Conservation (phyloP, 176 grass and related monocot genomes). For the Carex kokanica region DNA sequence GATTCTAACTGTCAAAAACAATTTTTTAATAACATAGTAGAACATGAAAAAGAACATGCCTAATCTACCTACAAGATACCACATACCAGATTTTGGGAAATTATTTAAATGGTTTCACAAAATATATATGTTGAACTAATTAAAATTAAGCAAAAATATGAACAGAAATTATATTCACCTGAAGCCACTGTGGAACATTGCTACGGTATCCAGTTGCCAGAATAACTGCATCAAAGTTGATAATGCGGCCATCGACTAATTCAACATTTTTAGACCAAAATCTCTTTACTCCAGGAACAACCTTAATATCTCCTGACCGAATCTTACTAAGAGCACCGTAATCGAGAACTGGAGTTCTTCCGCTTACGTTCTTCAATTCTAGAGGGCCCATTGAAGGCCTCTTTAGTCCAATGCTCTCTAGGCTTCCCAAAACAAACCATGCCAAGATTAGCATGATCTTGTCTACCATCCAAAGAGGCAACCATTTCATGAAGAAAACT, state of each 20-base stretch:
- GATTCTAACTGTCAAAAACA: conserved; percentile 34
- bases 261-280: conserved; percentile 43
- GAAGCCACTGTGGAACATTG: conserved; percentile 76
- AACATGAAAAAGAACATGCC: conserved; percentile 27
- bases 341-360: conserved; percentile 75
- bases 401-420: conserved; percentile 49
- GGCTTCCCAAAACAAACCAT: conserved; percentile 55
- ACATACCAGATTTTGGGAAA: conserved; percentile 8
- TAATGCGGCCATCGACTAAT: conserved; percentile 44
- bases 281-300: conserved; percentile 42
- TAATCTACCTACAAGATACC: conserved; percentile 13
- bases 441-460: conserved; percentile 55
- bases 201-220: conserved; percentile 79
- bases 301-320: conserved; percentile 47
- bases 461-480: conserved; percentile 80
- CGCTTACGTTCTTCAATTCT: conserved; percentile 56
- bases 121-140: background rate
- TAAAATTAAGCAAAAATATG: background rate
- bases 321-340: conserved; percentile 51
- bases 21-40: conserved; percentile 9
- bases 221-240: conserved; percentile 62
- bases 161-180: conserved; percentile 40
- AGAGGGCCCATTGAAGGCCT: conserved; percentile 62
- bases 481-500: conserved; percentile 61
- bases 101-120: background rate